Conservation (phyloP, 768 basidiomycete genomes). For the Coprinopsis marcescibilis region DNA sequence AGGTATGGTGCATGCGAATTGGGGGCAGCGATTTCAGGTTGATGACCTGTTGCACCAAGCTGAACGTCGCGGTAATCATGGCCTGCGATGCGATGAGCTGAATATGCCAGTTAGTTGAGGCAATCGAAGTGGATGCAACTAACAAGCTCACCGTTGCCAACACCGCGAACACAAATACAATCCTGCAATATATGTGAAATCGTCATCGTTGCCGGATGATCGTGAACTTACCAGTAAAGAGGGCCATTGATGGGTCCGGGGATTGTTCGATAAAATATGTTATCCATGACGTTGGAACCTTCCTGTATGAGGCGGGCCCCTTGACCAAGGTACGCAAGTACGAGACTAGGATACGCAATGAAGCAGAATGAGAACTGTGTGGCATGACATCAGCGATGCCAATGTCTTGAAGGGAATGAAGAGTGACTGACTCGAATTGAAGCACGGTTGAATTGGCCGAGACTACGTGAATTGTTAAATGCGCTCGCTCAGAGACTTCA, state of each 20-base stretch:
- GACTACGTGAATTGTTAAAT: slow-evolving; percentile 25
- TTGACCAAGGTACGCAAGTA: slow-evolving; percentile 68
- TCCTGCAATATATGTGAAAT: slow-evolving; percentile 28
- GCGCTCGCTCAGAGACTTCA: neutral
- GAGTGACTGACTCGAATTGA: slow-evolving; percentile 55
- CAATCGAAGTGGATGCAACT: neutral
- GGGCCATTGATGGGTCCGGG: slow-evolving; percentile 48
- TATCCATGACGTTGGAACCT: slow-evolving; percentile 41
- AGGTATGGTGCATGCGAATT: slow-evolving; percentile 56
- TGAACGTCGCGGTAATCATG: slow-evolving; percentile 65
- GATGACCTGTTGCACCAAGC: slow-evolving; percentile 58
- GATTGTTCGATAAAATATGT: slow-evolving; percentile 61
- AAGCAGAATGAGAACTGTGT: slow-evolving; percentile 40
- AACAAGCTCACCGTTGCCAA: slow-evolving; percentile 48
- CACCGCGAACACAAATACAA: slow-evolving; percentile 58
- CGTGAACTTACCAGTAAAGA: slow-evolving; percentile 48
- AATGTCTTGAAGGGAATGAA: neutral
- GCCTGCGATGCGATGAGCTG: slow-evolving; percentile 61
- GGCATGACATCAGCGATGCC: neutral
- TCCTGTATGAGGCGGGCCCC: slow-evolving; percentile 55
- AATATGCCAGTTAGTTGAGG: neutral
- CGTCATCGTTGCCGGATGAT: neutral
- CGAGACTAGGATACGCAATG: slow-evolving; percentile 54
- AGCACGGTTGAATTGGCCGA: slow-evolving; percentile 60
- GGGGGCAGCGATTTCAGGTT: slow-evolving; percentile 55